Evolutionary conservation across 2,329 filamentous ascomycete genomes (phyloP).

Genomic region (Balansia obtecta): DNA sequence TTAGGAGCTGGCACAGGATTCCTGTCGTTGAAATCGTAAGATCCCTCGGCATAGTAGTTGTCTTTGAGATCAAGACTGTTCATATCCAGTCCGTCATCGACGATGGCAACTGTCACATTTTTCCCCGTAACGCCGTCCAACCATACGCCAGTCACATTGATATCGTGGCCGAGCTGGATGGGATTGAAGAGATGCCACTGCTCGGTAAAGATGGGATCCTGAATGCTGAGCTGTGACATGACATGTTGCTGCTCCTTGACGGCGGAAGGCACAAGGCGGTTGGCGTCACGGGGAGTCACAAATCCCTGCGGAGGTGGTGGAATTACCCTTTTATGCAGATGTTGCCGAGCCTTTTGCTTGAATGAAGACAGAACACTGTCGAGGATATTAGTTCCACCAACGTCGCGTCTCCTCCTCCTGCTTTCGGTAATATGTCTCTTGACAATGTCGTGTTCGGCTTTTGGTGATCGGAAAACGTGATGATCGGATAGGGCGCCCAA

Average conservation of each 20-base stretch:
- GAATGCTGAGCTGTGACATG: constrained; percentile 56
- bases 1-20: constrained; percentile 65
- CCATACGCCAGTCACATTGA: constrained; percentile 96
- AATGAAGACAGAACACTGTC: constrained; percentile 67
- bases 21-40: constrained; percentile 92
- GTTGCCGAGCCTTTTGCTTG: constrained; percentile 50
- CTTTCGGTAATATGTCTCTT: constrained; percentile 38
- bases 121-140: constrained; percentile 79
- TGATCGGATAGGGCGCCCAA: constrained; percentile 69
- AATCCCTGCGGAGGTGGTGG: constrained; percentile 25
- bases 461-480: constrained; percentile 70
- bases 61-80: constrained; percentile 82
- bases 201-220: constrained; percentile 80
- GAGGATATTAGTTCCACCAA: constrained; percentile 43
- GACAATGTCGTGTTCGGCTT: constrained; percentile 47
- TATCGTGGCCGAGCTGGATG: constrained; percentile 69
- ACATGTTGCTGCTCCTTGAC: constrained; percentile 47
- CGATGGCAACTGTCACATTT: constrained; percentile 81
- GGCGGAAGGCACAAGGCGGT: constrained; percentile 24
- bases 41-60: constrained; percentile 89
- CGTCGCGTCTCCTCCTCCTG: constrained; percentile 48
- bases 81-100: constrained; percentile 95
- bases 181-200: constrained; percentile 95
- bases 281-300: constrained; percentile 9
- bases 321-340: constrained; percentile 39